Conservation (phyloP, 208 protist genomes). For the Dictyostelium gargantuum region DNA sequence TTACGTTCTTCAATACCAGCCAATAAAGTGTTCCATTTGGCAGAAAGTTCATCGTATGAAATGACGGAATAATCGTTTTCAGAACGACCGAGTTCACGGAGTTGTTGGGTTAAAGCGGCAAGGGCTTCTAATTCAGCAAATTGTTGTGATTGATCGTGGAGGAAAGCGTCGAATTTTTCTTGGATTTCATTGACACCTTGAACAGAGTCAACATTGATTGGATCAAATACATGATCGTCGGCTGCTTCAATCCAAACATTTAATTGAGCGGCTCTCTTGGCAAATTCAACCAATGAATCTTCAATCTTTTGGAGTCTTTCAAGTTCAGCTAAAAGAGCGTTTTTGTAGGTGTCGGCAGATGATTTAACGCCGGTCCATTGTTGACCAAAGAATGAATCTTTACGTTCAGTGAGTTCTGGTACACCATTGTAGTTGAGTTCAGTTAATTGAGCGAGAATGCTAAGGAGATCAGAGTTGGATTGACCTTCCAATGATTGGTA, state of each 20-base stretch:
- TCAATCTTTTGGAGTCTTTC: constrained; percentile 62
- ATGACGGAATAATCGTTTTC: constrained; percentile 53
- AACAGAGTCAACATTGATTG: constrained; percentile 44
- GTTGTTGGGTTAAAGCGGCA: background rate
- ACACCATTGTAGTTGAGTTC: constrained; percentile 12
- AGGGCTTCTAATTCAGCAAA: constrained; percentile 23
- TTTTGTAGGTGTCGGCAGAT: background rate
- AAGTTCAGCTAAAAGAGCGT: constrained; percentile 14
- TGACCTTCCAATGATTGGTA: constrained; percentile 4
- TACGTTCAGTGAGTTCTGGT: background rate
- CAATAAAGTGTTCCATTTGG: constrained; percentile 21
- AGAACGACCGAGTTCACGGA: constrained; percentile 36
- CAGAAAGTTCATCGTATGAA: constrained; percentile 39
- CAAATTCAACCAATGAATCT: constrained; percentile 55
- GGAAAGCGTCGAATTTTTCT: constrained; percentile 29
- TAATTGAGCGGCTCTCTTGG: constrained; percentile 51
- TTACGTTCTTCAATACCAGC: constrained; percentile 38
- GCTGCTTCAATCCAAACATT: constrained; percentile 54
- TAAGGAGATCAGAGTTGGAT: background rate
- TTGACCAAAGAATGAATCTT: background rate
- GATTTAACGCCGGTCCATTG: constrained; percentile 22
- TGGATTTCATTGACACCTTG: constrained; percentile 7
- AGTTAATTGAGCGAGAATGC: background rate
- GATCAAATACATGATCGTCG: constrained; percentile 42
- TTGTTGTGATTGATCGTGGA: constrained; percentile 17